Conservation (phyloP, 305 asterid species). For the Fraxinus platypoda region DNA sequence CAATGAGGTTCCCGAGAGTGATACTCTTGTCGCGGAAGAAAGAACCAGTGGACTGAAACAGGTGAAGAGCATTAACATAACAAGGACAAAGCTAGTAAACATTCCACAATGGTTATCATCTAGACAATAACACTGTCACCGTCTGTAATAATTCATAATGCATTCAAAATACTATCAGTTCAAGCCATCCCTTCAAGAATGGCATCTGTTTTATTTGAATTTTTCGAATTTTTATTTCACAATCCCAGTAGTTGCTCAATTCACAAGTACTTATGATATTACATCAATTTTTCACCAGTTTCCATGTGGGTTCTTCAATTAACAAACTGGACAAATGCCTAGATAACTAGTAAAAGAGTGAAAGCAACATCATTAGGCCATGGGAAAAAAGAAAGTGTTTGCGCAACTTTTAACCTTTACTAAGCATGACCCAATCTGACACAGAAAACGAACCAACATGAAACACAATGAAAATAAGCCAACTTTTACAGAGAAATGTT, state of each 20-base stretch:
- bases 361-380: conserved; percentile 43
- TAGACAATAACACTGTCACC: neutral
- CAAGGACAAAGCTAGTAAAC: neutral
- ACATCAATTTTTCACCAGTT: neutral
- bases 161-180: neutral
- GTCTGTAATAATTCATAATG: neutral
- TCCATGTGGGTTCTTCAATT: neutral
- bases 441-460: conserved; percentile 29
- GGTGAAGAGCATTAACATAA: neutral
- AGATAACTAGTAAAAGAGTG: conserved; percentile 31
- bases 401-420: conserved; percentile 26
- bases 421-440: conserved; percentile 32
- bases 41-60: conserved; percentile 65
- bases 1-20: conserved; percentile 67
- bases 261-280: neutral
- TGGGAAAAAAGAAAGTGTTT: conserved; percentile 48
- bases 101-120: neutral
- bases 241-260: neutral
- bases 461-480: conserved; percentile 20
- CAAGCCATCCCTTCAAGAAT: neutral
- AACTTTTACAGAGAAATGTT: conserved; percentile 34
- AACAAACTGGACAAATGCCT: conserved; percentile 21
- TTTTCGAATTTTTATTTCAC: neutral
- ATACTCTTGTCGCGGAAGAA: conserved; percentile 68
- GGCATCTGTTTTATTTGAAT: neutral